A percentile compares a stretch with the other conserved stretches of the same genome.
Conservation (phyloP, 345 rosid genomes). For the Heritiera littoralis region DNA sequence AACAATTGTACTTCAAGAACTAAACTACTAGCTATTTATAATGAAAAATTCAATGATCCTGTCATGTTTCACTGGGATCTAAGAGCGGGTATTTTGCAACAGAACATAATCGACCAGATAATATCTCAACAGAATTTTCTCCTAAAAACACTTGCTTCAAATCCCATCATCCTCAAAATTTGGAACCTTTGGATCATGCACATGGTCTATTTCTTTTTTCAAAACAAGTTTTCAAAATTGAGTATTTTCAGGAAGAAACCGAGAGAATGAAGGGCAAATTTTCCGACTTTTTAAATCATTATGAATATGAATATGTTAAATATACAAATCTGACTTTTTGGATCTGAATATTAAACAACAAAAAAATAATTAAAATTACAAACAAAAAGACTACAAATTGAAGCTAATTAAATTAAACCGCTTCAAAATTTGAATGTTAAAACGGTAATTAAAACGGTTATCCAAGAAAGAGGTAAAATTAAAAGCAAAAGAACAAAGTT, state of each 20-base stretch:
- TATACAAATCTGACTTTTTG: slow-evolving; percentile 16
- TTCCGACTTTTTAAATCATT: slow-evolving; percentile 22
- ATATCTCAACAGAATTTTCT: background rate
- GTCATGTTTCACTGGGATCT: background rate
- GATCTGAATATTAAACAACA: slow-evolving; percentile 21
- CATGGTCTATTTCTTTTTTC: background rate
- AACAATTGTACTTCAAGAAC: background rate
- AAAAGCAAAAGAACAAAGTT: background rate
- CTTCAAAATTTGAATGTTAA: background rate
- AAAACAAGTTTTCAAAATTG: background rate
- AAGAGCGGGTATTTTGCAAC: background rate
- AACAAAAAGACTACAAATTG: background rate
- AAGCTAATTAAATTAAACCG: background rate
- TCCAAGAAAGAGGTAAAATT: background rate
- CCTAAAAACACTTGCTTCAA: background rate
- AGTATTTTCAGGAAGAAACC: slow-evolving; percentile 9
- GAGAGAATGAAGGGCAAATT: slow-evolving; percentile 12
- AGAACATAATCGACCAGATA: background rate
- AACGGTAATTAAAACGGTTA: background rate
- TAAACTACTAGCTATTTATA: slow-evolving; percentile 13
- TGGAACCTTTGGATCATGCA: slow-evolving; percentile 1
- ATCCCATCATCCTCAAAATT: background rate
- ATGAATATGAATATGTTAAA: slow-evolving; percentile 33
- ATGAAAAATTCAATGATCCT: background rate
- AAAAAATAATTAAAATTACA: background rate